Conservation (phyloP, 257 asterid genomes). For the Fraxinus quadrangulata region DNA sequence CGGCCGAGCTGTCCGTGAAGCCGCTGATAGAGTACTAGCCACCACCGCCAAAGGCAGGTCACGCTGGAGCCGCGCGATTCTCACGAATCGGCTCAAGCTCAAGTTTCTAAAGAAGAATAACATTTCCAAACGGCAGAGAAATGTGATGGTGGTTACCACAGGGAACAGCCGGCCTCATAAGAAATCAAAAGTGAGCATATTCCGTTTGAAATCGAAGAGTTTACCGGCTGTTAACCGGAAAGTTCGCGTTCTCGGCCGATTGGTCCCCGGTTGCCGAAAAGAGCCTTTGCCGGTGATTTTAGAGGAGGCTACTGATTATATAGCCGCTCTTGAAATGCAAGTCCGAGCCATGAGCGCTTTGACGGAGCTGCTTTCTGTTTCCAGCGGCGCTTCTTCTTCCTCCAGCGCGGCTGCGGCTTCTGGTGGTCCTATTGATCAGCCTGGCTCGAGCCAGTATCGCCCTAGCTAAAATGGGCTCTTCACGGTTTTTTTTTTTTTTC, state of each 20-base stretch:
- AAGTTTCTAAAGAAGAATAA: constrained; percentile 71
- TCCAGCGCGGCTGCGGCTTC: constrained; percentile 27
- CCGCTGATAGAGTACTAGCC: constrained; percentile 76
- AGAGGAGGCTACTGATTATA: constrained; percentile 87
- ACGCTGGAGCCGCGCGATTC: constrained; percentile 92
- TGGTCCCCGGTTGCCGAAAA: constrained; percentile 93
- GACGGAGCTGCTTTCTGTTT: constrained; percentile 71
- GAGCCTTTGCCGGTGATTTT: constrained; percentile 80
- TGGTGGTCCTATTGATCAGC: constrained; percentile 36
- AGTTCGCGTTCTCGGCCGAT: constrained; percentile 62
- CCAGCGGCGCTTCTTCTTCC: constrained; percentile 40
- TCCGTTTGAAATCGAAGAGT: constrained; percentile 64
- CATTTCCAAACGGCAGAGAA: constrained; percentile 50
- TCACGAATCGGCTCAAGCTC: constrained; percentile 67
- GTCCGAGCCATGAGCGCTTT: constrained; percentile 89
- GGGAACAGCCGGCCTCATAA: constrained; percentile 54
- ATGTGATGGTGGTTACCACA: constrained; percentile 36
- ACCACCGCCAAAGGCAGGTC: constrained; percentile 81
- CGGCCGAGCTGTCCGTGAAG: constrained; percentile 55
- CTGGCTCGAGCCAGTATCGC: constrained; percentile 39
- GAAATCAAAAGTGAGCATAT: constrained; percentile 63
- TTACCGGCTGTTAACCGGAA: constrained; percentile 79
- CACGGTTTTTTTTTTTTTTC: background rate
- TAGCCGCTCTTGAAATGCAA: constrained; percentile 97
- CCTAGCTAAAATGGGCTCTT: constrained; percentile 34